A percentile compares a stretch with the other conserved stretches of the same genome.
Conservation (phyloP, 2,329 filamentous ascomycete genomes). For the Aspergillus costaricaensis region DNA sequence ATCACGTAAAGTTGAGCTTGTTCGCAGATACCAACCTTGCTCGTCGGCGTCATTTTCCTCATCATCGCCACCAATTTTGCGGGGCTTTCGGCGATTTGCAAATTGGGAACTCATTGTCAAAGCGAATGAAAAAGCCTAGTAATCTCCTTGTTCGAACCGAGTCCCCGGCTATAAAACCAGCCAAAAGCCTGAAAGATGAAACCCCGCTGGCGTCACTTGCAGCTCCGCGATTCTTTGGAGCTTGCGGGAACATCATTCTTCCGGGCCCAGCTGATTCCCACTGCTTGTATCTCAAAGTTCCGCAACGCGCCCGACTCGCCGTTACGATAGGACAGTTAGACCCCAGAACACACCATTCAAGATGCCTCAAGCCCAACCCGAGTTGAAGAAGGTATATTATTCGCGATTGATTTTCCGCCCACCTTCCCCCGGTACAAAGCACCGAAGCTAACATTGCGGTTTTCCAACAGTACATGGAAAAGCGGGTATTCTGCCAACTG, state of each 20-base stretch:
- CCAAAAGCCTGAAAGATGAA: background rate
- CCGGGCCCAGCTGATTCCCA: constrained; percentile 34
- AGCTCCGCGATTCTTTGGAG: constrained; percentile 23
- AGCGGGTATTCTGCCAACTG: constrained; percentile 94
- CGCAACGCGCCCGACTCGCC: constrained; percentile 25
- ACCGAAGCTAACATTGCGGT: constrained; percentile 9
- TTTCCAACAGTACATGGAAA: constrained; percentile 84
- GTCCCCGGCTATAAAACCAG: background rate
- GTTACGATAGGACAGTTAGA: constrained; percentile 25
- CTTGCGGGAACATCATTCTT: constrained; percentile 38
- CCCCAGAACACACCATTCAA: constrained; percentile 44
- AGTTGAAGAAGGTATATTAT: constrained; percentile 85
- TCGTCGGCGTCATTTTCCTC: constrained; percentile 47
- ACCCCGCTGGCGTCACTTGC: background rate
- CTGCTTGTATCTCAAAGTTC: constrained; percentile 31
- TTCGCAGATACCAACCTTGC: constrained; percentile 44
- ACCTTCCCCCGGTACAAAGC: background rate
- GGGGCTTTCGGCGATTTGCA: constrained; percentile 65
- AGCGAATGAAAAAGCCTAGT: background rate
- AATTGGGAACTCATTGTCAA: constrained; percentile 59
- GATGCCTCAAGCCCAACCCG: constrained; percentile 98
- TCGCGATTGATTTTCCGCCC: background rate
- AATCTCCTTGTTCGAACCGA: background rate
- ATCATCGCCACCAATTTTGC: constrained; percentile 74
- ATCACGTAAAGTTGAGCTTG: background rate